phyloP scores from a whole-genome alignment of 208 protist species.

The Endotrypanum monterogeii region DNA sequence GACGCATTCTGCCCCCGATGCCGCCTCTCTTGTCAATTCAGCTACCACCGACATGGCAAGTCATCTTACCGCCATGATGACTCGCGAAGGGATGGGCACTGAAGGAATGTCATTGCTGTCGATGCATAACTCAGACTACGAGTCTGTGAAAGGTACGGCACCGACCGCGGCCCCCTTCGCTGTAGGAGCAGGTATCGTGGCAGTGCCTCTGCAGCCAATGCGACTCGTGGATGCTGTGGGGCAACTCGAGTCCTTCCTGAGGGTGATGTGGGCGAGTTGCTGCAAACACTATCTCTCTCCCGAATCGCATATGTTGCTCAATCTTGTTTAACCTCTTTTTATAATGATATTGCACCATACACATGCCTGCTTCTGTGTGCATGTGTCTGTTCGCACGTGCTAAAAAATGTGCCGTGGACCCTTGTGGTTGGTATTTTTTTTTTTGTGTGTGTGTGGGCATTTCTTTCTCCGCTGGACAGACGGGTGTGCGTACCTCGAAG shows the following conservation, averaged over 20 bases:
- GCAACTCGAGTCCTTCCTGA: slow-evolving; percentile 24
- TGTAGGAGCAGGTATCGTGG: background rate
- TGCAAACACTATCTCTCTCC: slow-evolving; percentile 45
- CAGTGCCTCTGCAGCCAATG: slow-evolving; percentile 4
- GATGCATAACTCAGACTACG: background rate
- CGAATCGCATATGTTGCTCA: slow-evolving; percentile 47
- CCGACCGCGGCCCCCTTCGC: background rate
- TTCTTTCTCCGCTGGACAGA: too few relatives aligned
- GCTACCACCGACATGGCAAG: background rate
- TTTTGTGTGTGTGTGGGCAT: background rate
- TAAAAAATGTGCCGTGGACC: too few relatives aligned
- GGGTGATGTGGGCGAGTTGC: slow-evolving; percentile 27
- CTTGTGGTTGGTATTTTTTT: background rate
- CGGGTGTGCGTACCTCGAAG: too few relatives aligned
- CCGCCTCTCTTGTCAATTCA: background rate
- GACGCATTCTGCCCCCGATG: background rate
- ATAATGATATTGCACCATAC: background rate
- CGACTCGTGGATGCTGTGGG: slow-evolving; percentile 28
- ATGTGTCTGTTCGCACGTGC: background rate
- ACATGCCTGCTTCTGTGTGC: slow-evolving; percentile 2
- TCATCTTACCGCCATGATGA: slow-evolving; percentile 2
- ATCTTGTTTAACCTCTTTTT: slow-evolving; percentile 2
- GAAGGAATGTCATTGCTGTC: slow-evolving; percentile 13
- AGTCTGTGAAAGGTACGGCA: background rate
- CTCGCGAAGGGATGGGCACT: background rate